phyloP scores from a whole-genome alignment of 2,329 filamentous ascomycete genomes.

The Talaromyces amestolkiae region DNA sequence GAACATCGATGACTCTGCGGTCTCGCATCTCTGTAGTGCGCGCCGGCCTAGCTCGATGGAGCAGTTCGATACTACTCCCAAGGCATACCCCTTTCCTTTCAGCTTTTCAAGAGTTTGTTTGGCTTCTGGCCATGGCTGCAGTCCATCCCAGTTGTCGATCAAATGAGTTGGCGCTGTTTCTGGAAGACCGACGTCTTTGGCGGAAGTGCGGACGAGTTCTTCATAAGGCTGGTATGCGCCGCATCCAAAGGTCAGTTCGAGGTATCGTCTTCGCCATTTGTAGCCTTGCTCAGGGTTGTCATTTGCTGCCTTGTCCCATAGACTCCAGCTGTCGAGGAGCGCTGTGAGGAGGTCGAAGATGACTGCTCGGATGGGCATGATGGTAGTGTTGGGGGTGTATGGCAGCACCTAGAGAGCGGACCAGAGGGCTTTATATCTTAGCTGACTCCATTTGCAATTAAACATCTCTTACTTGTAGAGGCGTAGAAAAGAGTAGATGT shows the following conservation, averaged over 20 bases:
- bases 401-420: background rate
- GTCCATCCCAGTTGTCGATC: conserved; percentile 28
- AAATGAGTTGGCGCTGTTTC: conserved; percentile 29
- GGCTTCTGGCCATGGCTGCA: conserved; percentile 28
- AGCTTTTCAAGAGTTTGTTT: conserved; percentile 24
- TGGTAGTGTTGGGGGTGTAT: background rate
- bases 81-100: conserved; percentile 28
- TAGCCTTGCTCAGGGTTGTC: conserved; percentile 22
- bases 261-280: conserved; percentile 40
- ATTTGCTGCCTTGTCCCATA: conserved; percentile 32
- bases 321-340: conserved; percentile 41
- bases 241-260: conserved; percentile 38
- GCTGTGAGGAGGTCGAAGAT: conserved; percentile 45
- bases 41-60: conserved; percentile 32
- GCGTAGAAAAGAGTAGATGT: background rate
- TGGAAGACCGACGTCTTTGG: conserved; percentile 27
- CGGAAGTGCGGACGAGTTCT: conserved; percentile 29
- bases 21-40: conserved; percentile 18
- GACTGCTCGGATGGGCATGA: conserved; percentile 27
- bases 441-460: background rate
- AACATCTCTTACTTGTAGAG: background rate
- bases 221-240: conserved; percentile 33
- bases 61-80: conserved; percentile 43
- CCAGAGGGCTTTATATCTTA: background rate
- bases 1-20: conserved; percentile 24